Evolutionary conservation across 768 basidiomycete genomes (phyloP).

Genomic region (Nidularia sp.): DNA sequence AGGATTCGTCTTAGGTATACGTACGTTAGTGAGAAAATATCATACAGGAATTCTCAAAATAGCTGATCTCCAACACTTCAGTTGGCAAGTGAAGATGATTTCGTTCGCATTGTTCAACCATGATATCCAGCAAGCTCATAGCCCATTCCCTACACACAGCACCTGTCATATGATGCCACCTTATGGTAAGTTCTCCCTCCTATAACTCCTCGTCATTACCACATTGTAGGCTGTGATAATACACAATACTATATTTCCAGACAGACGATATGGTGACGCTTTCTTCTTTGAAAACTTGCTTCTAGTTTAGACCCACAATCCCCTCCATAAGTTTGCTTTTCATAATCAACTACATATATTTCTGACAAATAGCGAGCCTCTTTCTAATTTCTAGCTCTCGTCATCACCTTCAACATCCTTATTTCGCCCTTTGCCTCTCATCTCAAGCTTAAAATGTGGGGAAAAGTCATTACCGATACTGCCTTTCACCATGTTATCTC

Average conservation of each 20-base stretch:
- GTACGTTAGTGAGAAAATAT: too few species aligned
- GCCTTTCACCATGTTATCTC: not conserved
- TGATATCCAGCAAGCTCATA: not conserved
- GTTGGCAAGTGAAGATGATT: too few species aligned
- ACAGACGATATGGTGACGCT: too few species aligned
- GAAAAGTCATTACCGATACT: conserved; percentile 3
- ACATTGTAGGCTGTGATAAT: not conserved
- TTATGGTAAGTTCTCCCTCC: not conserved
- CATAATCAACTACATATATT: too few species aligned
- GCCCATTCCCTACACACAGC: not conserved
- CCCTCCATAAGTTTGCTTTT: conserved; percentile 2
- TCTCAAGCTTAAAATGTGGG: conserved; percentile 2
- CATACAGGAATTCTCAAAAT: too few species aligned
- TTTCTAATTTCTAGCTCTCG: conserved; percentile 1
- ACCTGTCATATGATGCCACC: not conserved
- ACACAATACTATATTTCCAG: not conserved
- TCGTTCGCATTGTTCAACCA: too few species aligned
- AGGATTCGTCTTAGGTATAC: too few species aligned
- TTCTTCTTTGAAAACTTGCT: not conserved
- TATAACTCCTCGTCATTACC: not conserved
- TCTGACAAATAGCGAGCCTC: not conserved
- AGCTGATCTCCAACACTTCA: too few species aligned
- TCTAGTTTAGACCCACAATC: not conserved
- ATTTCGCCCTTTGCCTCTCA: not conserved
- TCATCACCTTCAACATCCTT: not conserved